A percentile compares a stretch with the other conserved stretches of the same genome.
phyloP scores from a whole-genome alignment of 257 asterid species.

The Henckelia pumila region DNA sequence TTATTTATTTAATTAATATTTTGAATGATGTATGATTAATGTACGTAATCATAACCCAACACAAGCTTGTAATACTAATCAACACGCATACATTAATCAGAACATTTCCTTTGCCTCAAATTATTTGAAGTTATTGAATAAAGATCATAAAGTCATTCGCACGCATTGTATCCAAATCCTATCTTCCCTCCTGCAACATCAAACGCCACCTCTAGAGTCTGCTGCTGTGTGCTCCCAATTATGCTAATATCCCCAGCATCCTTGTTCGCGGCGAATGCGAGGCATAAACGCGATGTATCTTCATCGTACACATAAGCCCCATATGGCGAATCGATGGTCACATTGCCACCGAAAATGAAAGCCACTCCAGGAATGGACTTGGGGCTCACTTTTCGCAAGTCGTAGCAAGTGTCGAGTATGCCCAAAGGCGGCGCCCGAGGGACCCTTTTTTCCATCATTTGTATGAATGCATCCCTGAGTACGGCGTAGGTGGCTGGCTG shows the following conservation, averaged over 20 bases:
- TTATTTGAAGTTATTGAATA: not conserved
- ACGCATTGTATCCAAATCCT: too few species aligned
- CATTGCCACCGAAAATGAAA: not conserved
- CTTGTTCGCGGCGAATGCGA: not conserved
- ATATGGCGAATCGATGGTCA: not conserved
- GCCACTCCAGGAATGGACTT: constrained; percentile 32
- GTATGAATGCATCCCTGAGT: constrained; percentile 40
- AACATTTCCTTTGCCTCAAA: too few species aligned
- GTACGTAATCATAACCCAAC: too few species aligned
- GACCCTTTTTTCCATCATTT: constrained; percentile 40
- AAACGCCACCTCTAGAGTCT: not conserved
- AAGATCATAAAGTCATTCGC: too few species aligned
- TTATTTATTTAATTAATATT: too few species aligned
- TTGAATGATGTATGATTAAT: too few species aligned
- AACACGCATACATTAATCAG: too few species aligned
- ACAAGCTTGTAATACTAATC: too few species aligned
- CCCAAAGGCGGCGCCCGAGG: constrained; percentile 44
- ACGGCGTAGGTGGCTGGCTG: constrained; percentile 51
- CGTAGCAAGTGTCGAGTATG: constrained; percentile 68
- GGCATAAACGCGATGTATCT: not conserved
- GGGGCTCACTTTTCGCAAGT: constrained; percentile 27
- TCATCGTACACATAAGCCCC: too few species aligned
- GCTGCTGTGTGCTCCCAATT: not conserved
- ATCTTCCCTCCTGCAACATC: too few species aligned
- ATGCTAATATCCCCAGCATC: not conserved